These are phyloP conservation scores for Picochlorum sp. DNA, from an alignment of 139 green algal species.

Conservation along the genomic window DNA sequence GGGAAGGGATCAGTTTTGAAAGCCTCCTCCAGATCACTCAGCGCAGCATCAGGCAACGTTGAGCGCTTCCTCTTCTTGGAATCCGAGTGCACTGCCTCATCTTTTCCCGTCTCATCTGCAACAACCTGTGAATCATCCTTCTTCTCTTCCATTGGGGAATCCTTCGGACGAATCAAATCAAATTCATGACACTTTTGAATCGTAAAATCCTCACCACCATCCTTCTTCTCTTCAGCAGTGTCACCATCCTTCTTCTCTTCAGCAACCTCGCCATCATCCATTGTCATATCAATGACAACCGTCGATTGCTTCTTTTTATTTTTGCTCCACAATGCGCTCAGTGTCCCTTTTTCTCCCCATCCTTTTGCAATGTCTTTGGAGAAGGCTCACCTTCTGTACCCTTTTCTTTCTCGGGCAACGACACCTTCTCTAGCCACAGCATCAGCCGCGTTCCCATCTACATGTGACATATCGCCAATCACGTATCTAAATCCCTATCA, in stretches of 20 bases:
- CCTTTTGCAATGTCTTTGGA: neutral
- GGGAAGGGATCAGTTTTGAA: constrained; percentile 16
- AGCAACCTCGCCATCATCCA: neutral
- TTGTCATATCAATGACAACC: neutral
- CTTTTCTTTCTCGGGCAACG: neutral
- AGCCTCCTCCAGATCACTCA: constrained; percentile 11
- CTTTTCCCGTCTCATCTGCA: neutral
- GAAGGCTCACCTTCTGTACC: neutral
- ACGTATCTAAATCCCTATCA: too few relatives aligned
- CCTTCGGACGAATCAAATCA: too few relatives aligned
- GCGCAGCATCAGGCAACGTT: neutral
- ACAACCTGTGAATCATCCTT: too few relatives aligned
- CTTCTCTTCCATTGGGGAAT: too few relatives aligned
- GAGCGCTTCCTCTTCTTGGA: neutral
- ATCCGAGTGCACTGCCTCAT: neutral
- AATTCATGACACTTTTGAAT: too few relatives aligned
- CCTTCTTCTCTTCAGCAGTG: neutral
- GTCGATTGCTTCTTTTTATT: neutral
- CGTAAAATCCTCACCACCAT: neutral
- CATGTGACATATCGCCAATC: too few relatives aligned
- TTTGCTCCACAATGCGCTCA: constrained; percentile 18
- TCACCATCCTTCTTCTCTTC: neutral
- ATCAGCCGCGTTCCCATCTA: too few relatives aligned
- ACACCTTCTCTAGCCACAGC: neutral
- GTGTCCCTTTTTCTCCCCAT: constrained; percentile 13